Conservation (phyloP, 2,329 filamentous ascomycete genomes). For the Colletotrichum spaethianum region DNA sequence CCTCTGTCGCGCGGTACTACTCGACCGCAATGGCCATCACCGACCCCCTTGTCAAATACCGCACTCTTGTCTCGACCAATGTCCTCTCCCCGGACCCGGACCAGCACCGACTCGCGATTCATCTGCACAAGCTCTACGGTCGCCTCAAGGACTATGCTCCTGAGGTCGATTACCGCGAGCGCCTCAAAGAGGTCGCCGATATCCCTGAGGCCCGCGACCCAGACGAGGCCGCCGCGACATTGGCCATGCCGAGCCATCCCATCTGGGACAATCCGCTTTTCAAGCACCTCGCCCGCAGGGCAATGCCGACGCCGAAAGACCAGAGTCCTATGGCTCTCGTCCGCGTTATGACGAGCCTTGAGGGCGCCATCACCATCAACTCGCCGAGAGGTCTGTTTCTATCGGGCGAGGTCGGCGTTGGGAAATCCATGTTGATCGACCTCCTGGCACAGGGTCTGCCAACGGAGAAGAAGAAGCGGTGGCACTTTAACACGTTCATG, state of each 20-base stretch:
- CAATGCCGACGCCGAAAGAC: slow-evolving; percentile 68
- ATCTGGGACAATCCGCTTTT: slow-evolving; percentile 73
- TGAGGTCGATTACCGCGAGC: slow-evolving; percentile 76
- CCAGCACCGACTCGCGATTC: slow-evolving; percentile 80
- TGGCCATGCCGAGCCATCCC: slow-evolving; percentile 68
- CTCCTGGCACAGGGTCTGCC: slow-evolving; percentile 84
- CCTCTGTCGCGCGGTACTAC: slow-evolving; percentile 44
- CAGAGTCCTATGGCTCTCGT: slow-evolving; percentile 72
- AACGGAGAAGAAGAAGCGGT: slow-evolving; percentile 79
- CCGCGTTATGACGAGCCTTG: slow-evolving; percentile 77
- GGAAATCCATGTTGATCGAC: slow-evolving; percentile 89
- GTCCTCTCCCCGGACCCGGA: slow-evolving; percentile 78
- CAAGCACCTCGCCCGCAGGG: slow-evolving; percentile 67
- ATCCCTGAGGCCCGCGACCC: slow-evolving; percentile 54
- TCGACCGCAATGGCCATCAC: slow-evolving; percentile 71
- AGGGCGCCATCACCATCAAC: slow-evolving; percentile 79
- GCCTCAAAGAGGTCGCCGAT: slow-evolving; percentile 72
- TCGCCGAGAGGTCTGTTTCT: slow-evolving; percentile 83
- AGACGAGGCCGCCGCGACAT: slow-evolving; percentile 50
- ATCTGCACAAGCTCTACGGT: slow-evolving; percentile 83
- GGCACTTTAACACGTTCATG: slow-evolving; percentile 93
- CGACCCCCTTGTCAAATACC: slow-evolving; percentile 84
- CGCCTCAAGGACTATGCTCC: slow-evolving; percentile 85
- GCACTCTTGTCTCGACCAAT: slow-evolving; percentile 77
- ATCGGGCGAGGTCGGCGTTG: slow-evolving; percentile 86